Evolutionary conservation across 2,329 filamentous ascomycete species (phyloP).

Genomic region (Gyromitra esculenta): DNA sequence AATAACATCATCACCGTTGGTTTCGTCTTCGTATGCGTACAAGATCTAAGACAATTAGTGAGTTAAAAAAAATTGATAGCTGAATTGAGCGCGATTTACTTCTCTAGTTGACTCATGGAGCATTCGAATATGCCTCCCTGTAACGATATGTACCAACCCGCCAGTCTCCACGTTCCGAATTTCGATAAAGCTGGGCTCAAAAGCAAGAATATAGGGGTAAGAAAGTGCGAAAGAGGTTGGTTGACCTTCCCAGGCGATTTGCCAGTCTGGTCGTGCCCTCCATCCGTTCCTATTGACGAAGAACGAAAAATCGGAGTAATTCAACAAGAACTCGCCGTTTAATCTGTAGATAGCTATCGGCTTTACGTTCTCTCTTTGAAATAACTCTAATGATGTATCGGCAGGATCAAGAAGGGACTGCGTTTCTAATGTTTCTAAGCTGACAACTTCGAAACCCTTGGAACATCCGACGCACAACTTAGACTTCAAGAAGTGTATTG

Average conservation of each 20-base stretch:
- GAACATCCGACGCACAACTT: constrained; percentile 97
- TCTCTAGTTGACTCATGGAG: constrained; percentile 96
- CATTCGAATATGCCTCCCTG: constrained; percentile 96
- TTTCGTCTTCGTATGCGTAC: constrained; percentile 95
- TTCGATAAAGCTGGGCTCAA: constrained; percentile 97
- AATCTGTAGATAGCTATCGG: constrained; percentile 97
- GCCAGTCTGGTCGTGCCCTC: constrained; percentile 95
- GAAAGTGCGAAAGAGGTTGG: constrained; percentile 93
- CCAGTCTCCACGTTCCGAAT: constrained; percentile 94
- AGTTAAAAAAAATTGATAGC: constrained; percentile 56
- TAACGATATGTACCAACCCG: constrained; percentile 90
- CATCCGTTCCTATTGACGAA: constrained; percentile 99
- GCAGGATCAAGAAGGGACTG: constrained; percentile 97
- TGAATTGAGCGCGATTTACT: constrained; percentile 67
- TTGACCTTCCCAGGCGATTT: constrained; percentile 95
- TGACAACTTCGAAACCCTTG: constrained; percentile 95
- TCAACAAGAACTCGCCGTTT: constrained; percentile 95
- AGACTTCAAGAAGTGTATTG: constrained; percentile 95
- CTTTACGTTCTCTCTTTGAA: constrained; percentile 88
- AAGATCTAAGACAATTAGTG: constrained; percentile 73
- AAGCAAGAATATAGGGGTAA: constrained; percentile 95
- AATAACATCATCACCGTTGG: constrained; percentile 85
- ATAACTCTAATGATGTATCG: constrained; percentile 97
- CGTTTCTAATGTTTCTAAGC: constrained; percentile 94
- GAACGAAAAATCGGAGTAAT: constrained; percentile 98